Base-by-base conservation (phyloP, 1,284 basidiomycete genomes). In the Ustilago shanxiensis region DNA sequence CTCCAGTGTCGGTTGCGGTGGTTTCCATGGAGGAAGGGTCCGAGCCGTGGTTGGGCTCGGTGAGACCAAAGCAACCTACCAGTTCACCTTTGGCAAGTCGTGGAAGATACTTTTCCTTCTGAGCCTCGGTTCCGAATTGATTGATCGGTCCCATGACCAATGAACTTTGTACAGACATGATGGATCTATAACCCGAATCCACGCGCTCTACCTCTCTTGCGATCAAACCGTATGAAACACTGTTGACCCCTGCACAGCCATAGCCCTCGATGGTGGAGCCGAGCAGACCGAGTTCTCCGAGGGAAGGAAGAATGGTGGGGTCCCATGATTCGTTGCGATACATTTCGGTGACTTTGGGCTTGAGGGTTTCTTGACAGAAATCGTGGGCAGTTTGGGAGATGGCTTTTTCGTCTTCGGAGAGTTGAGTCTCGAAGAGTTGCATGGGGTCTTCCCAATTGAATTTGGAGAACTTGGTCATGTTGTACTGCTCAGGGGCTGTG, bases 101-200 rank as follows among this genome's bases (percentile, higher is more conserved):
- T 39, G 95, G 95, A 2, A 98, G 89, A 83, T 92, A 98, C 84
- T 92, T 93, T 81, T 95, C 92, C 88, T 95, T 96, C 87, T 98
- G 95, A 41, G 90, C 91, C 29, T 95, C 92, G 0, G 91, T 91
- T 1, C 96, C 95, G 86, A 96, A 98, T 82, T 93, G 93, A 86
- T 78, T 89, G 85, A 98, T 98, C 3, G 96, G 95, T 84, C 96
- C 94, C 95, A 99, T 99, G n/a, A 96, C 94, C 35, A 99, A 89
- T 6, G 94, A 96, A 0, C 93, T 95, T 86, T 99, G 96, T 1
- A 99, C 96, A 29, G 93, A 95, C 85, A 95, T 92, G n/a, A 92
- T 95, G 6, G 93, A 95, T 37, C 95, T 92, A 86, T 97, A 98
- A 3, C 96, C 96, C 1, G 95, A 97, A 86, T 99, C 96, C 44